Percentiles rank a stretch among this genome's conserved stretches.
Conservation (phyloP, 2,329 filamentous ascomycete genomes). For the Pseudogymnoascus sp. region DNA sequence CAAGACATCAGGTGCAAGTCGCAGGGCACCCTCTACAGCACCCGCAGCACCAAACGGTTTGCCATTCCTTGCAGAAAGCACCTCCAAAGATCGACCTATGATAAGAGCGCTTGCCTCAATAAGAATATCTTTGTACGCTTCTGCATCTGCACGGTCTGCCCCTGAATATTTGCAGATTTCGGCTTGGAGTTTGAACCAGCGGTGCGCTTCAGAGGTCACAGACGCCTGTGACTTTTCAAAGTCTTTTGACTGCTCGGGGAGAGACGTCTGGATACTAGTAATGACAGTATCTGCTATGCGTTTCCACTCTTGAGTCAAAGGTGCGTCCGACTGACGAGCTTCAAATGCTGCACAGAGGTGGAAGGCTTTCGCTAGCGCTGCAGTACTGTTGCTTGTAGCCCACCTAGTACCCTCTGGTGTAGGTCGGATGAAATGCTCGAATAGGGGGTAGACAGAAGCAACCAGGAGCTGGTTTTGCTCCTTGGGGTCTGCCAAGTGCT, state of each 20-base stretch:
- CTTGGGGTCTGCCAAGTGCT: constrained; percentile 38
- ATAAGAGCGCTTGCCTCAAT: constrained; percentile 20
- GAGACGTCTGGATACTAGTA: constrained; percentile 61
- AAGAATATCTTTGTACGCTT: constrained; percentile 10
- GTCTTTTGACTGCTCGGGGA: constrained; percentile 75
- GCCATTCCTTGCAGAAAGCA: constrained; percentile 48
- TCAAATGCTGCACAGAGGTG: constrained; percentile 37
- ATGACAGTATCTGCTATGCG: constrained; percentile 55
- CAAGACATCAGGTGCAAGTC: constrained; percentile 35
- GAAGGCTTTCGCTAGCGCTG: constrained; percentile 37
- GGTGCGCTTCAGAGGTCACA: constrained; percentile 57
- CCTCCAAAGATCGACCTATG: constrained; percentile 35
- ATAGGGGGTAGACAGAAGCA: constrained; percentile 47
- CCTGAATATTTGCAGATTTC: constrained; percentile 31
- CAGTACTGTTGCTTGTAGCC: constrained; percentile 16
- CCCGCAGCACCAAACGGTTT: constrained; percentile 61
- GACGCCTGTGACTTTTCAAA: constrained; percentile 64
- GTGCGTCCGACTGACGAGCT: constrained; percentile 42
- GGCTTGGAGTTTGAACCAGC: constrained; percentile 51
- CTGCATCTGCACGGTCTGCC: constrained; percentile 30
- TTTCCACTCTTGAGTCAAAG: constrained; percentile 48
- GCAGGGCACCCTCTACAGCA: constrained; percentile 46
- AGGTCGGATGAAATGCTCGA: constrained; percentile 44
- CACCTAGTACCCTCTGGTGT: constrained; percentile 17
- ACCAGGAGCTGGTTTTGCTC: constrained; percentile 39